A percentile compares a stretch with the other conserved stretches of the same genome.
Conservation (phyloP, 805 yeast species). For the Deakozyma indianensis region DNA sequence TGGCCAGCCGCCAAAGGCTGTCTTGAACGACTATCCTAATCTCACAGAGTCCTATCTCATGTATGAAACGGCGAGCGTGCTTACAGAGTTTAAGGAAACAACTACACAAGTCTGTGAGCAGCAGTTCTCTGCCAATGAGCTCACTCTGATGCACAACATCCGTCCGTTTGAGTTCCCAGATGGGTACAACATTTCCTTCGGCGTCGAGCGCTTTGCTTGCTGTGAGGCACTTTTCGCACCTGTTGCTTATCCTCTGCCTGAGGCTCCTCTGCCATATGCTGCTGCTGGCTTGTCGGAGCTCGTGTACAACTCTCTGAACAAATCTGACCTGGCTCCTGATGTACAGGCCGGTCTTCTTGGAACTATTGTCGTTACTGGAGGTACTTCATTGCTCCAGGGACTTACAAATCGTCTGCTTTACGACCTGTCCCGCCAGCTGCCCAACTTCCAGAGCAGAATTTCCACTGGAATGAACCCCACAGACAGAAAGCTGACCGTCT, state of each 20-base stretch:
- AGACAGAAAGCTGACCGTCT: slow-evolving; percentile 45
- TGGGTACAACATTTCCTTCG: slow-evolving; percentile 33
- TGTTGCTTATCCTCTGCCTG: slow-evolving; percentile 31
- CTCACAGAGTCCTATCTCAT: background rate
- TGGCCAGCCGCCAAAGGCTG: slow-evolving; percentile 20
- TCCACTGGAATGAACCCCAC: slow-evolving; percentile 26
- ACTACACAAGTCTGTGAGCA: slow-evolving; percentile 24
- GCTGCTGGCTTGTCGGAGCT: slow-evolving; percentile 37
- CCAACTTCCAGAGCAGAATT: slow-evolving; percentile 31
- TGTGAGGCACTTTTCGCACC: slow-evolving; percentile 67
- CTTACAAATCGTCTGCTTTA: slow-evolving; percentile 39
- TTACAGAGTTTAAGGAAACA: slow-evolving; percentile 36
- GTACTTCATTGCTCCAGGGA: slow-evolving; percentile 40
- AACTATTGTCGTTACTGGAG: slow-evolving; percentile 48
- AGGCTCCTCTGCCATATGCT: slow-evolving; percentile 27
- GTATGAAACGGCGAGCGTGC: slow-evolving; percentile 14
- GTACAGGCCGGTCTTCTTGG: slow-evolving; percentile 18
- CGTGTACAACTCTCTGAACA: slow-evolving; percentile 30
- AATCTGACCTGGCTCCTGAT: slow-evolving; percentile 32
- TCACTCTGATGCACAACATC: slow-evolving; percentile 13
- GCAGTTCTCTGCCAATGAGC: background rate
- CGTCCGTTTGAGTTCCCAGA: slow-evolving; percentile 48
- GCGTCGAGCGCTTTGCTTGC: slow-evolving; percentile 37
- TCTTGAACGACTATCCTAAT: background rate
- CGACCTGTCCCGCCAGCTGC: slow-evolving; percentile 41